Base-by-base conservation (phyloP, 352 stramenopile genomes). In the Aphanomyces invadans region DNA sequence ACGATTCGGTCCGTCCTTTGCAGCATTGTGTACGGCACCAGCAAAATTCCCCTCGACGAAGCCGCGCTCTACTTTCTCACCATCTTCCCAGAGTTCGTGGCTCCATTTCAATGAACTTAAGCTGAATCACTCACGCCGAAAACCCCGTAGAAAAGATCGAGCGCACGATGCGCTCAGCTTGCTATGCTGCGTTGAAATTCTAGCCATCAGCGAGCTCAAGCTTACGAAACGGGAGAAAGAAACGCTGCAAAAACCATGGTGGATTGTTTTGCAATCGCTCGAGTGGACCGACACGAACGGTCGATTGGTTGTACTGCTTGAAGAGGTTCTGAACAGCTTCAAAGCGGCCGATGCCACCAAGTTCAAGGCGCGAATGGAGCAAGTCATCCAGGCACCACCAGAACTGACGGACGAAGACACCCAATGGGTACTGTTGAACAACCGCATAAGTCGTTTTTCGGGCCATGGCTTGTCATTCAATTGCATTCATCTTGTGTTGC, bases 111-210 rank as follows among this genome's bases (percentile, higher is more conserved):
- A 53, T 21, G n/a, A n/a, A n/a, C n/a, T n/a, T n/a, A n/a, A n/a
- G n/a, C n/a, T 53, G 17, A 26, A 21, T 7, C 17, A 53, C 7
- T 21, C 11, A 66, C 28, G 39, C n/a, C n/a, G n/a, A n/a, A 33
- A 62, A 49, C 5, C 17, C 0, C 25, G 31, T 63, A 54, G 23
- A 51, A 63, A 36, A 44, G 12, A 17, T 15, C 21, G 15, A 26
- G 48, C 45, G 25, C 60, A 67, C 60, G 54, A 67, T 28, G 11
- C 21, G 15, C 23, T 67, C 10, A 48, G 28, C 19, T 12, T 48
- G 17, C 48, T 31, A 51, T 44, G 31, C 42, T 67, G 60, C 25
- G 49, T 67, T n/a, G 62, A 69, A 54, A 62, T 62, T 12, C 33
- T 69, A 9, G 62, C 52, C 2, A 44, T 62, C 42, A 26, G 15